A percentile compares a stretch with the other conserved stretches of the same genome.
Conservation (phyloP, 345 rosid genomes). For the Kernera saxatilis region DNA sequence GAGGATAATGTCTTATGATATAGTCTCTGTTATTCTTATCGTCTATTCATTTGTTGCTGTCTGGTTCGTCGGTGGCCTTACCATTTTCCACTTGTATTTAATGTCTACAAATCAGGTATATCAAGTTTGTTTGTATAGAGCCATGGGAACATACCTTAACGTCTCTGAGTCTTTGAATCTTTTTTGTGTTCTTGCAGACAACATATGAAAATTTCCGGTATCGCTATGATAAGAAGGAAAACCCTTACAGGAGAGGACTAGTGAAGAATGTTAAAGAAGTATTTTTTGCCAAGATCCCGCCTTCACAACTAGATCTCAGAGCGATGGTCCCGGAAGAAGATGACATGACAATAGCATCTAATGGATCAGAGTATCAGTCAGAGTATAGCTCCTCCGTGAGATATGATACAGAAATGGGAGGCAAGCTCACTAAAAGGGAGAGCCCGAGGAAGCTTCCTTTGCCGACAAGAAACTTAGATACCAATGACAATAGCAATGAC, state of each 20-base stretch:
- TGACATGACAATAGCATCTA: slow-evolving; percentile 18
- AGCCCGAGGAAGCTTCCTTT: slow-evolving; percentile 21
- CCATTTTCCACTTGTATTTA: slow-evolving; percentile 73
- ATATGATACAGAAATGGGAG: slow-evolving; percentile 27
- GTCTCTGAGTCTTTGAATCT: not conserved
- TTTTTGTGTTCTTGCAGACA: slow-evolving; percentile 49
- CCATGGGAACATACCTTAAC: not conserved
- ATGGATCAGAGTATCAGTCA: slow-evolving; percentile 18
- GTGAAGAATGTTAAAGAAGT: slow-evolving; percentile 61
- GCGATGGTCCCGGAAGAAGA: slow-evolving; percentile 41
- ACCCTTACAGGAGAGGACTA: slow-evolving; percentile 71
- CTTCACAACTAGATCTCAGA: slow-evolving; percentile 76
- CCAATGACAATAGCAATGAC: not conserved
- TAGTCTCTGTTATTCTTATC: slow-evolving; percentile 72
- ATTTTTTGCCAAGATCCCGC: slow-evolving; percentile 61
- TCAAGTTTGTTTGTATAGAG: no score
- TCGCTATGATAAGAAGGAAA: slow-evolving; percentile 54
- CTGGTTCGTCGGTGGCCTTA: slow-evolving; percentile 97
- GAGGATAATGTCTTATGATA: slow-evolving; percentile 71
- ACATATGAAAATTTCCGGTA: slow-evolving; percentile 86
- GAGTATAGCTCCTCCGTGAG: slow-evolving; percentile 25
- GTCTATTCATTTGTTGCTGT: slow-evolving; percentile 57
- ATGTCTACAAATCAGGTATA: slow-evolving; percentile 95
- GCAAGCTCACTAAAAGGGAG: slow-evolving; percentile 22
- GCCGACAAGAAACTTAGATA: not conserved